phyloP scores from a whole-genome alignment of 108 stramenopile species.

The Nitzschia sp. region DNA sequence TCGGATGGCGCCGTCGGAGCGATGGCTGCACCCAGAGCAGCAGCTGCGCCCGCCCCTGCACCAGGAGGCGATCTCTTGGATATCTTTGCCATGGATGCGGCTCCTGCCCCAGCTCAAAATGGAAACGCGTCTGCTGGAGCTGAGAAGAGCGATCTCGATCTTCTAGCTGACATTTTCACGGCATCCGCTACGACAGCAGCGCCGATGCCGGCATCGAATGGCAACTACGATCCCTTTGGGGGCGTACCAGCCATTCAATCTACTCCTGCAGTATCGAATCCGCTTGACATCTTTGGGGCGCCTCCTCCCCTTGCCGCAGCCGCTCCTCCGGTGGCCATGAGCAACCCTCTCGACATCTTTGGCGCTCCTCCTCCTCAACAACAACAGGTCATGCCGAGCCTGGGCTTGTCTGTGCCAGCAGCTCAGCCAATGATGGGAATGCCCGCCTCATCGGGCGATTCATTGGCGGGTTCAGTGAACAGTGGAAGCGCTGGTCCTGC shows the following conservation, averaged over 20 bases:
- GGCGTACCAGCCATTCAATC: conserved; percentile 12
- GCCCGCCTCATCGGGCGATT: neutral
- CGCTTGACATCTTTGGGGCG: conserved; percentile 67
- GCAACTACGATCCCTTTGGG: conserved; percentile 44
- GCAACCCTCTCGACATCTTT: conserved; percentile 58
- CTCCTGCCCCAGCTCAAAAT: conserved; percentile 50
- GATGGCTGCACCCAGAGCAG: conserved; percentile 12
- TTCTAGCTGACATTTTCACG: conserved; percentile 89
- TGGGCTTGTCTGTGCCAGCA: conserved; percentile 33
- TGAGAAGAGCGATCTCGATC: conserved; percentile 79
- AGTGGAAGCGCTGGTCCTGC: conserved; percentile 42
- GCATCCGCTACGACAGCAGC: conserved; percentile 59
- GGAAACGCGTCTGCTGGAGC: conserved; percentile 34
- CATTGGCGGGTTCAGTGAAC: conserved; percentile 7
- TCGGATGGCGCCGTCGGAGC: conserved; percentile 22
- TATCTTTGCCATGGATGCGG: conserved; percentile 85
- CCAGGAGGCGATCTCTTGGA: conserved; percentile 83
- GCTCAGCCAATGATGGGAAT: conserved; percentile 17
- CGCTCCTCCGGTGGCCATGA: conserved; percentile 26
- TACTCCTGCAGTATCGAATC: conserved; percentile 42
- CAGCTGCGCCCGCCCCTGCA: conserved; percentile 30
- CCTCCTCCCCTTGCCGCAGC: conserved; percentile 34
- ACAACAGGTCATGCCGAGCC: conserved; percentile 18
- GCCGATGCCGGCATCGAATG: conserved; percentile 28
- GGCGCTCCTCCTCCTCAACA: conserved; percentile 35